Conservation (phyloP, 768 basidiomycete genomes). For the Kwoniella pini region DNA sequence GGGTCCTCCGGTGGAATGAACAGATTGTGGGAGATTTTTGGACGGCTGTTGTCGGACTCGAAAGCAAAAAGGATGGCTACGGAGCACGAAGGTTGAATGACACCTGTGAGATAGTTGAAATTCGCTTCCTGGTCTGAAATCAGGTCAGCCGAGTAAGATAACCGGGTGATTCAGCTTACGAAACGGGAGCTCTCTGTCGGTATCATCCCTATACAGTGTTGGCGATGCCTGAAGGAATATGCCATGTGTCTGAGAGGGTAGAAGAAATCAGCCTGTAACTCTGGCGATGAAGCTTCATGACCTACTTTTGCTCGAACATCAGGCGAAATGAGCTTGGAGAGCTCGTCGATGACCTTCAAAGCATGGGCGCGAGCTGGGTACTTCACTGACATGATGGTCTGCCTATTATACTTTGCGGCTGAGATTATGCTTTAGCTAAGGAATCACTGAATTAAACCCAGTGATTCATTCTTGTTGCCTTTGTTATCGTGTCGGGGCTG, state of each 20-base stretch:
- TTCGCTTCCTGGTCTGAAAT: slow-evolving; percentile 67
- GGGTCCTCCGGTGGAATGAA: slow-evolving; percentile 77
- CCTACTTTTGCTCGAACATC: slow-evolving; percentile 62
- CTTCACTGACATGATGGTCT: slow-evolving; percentile 16
- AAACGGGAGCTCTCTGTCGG: slow-evolving; percentile 77
- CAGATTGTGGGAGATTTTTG: slow-evolving; percentile 57
- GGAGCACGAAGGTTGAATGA: slow-evolving; percentile 69
- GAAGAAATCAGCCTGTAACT: neutral
- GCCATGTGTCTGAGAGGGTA: slow-evolving; percentile 19
- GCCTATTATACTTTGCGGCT: too few species aligned
- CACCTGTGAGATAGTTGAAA: slow-evolving; percentile 84
- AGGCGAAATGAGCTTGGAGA: slow-evolving; percentile 60
- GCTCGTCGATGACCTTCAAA: slow-evolving; percentile 61
- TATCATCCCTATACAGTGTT: slow-evolving; percentile 59
- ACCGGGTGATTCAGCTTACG: slow-evolving; percentile 57
- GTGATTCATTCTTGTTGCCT: too few species aligned
- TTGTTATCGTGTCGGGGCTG: too few species aligned
- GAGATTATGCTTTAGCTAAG: too few species aligned
- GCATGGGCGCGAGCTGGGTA: slow-evolving; percentile 45
- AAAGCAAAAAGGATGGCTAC: slow-evolving; percentile 64
- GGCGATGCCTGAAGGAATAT: slow-evolving; percentile 40
- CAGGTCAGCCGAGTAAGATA: slow-evolving; percentile 20
- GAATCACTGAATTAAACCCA: too few species aligned
- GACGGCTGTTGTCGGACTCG: slow-evolving; percentile 26
- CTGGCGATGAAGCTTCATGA: neutral